phyloP scores from a whole-genome alignment of 2,329 filamentous ascomycete genomes.

The Eutypa lata region DNA sequence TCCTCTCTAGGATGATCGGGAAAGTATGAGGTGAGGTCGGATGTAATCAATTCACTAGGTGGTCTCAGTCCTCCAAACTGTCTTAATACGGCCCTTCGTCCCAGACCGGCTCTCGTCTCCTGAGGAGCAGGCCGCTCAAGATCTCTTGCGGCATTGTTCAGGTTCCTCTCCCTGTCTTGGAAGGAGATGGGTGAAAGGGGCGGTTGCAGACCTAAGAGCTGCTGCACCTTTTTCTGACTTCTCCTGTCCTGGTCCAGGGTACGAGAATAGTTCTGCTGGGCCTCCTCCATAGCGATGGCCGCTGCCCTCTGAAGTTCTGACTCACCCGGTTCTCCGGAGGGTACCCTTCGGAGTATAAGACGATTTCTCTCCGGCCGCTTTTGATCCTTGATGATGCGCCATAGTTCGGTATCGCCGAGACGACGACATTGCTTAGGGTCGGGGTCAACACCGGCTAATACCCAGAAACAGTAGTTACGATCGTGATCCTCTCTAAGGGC shows the following conservation, averaged over 20 bases:
- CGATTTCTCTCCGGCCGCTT: conserved; percentile 83
- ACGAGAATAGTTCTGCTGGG: conserved; percentile 66
- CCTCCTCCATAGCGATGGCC: conserved; percentile 85
- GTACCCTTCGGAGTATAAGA: conserved; percentile 88
- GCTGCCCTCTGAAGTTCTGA: conserved; percentile 85
- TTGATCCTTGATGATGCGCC: conserved; percentile 85
- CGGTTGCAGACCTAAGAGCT: conserved; percentile 77
- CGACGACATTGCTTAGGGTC: conserved; percentile 78
- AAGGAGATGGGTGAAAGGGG: conserved; percentile 80
- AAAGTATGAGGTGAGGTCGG: conserved; percentile 95
- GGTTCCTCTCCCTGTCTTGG: conserved; percentile 66
- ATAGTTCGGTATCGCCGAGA: conserved; percentile 81
- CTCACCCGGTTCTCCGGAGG: conserved; percentile 82
- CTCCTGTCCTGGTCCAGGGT: conserved; percentile 67
- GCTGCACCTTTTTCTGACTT: conserved; percentile 83
- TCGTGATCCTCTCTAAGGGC: conserved; percentile 85
- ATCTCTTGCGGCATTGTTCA: conserved; percentile 56
- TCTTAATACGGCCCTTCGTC: conserved; percentile 58
- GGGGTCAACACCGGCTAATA: conserved; percentile 80
- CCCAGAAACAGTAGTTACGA: conserved; percentile 95
- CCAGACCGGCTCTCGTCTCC: conserved; percentile 41
- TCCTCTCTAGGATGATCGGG: conserved; percentile 91
- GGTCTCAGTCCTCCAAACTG: conserved; percentile 90
- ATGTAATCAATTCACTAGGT: conserved; percentile 95
- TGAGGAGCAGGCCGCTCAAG: conserved; percentile 54